Base-by-base conservation (phyloP, 2,329 filamentous ascomycete genomes). In the Aureobasidium lini region DNA sequence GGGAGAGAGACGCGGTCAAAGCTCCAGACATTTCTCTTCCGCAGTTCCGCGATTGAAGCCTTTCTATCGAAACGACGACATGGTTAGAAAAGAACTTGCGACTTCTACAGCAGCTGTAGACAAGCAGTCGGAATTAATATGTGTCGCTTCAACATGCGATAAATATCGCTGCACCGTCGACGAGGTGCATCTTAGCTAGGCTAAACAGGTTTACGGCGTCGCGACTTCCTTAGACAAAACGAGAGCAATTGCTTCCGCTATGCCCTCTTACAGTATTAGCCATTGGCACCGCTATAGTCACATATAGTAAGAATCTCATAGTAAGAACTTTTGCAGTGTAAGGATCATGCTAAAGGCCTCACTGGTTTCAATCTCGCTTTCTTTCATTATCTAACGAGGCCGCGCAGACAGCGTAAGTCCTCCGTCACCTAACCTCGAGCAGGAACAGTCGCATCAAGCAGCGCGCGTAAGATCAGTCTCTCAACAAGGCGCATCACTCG, bases 211-310 rank as follows among this genome's bases (percentile, higher is more conserved):
- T 18, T 18, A 48, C n/a, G 54, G 54, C n/a, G 16, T 34, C 15
- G 50, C 34, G 32, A 49, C 54, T 4, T 10, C 34, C 49, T 31
- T 37, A 31, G 52, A 57, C 32, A 50, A 47, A 58, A 48, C 42
- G 59, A 65, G 43, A 65, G 64, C 4, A 74, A 74, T 59, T 74
- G 74, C 64, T 79, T 77, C 67, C 79, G 76, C 62, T 69, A 69
- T 37, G 76, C 74, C 15, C 71, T 77, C 66, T 80, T 72, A 23
- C 18, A 23, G 18, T 23, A 63, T 70, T 78, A 7, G 72, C 80
- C 15, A 83, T 86, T 67, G 83, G 83, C 6, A 84, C 80, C 1
- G 79, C 76, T 23, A 67, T 86, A 28, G 67, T 86, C 60, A 81
- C 82, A 2, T 77, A 78, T 42, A 80, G 76, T 60, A 77, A 75